Percentiles rank a stretch among this genome's conserved stretches.
Conservation (phyloP, 208 protist genomes). For the Trypanosoma cruzi region DNA sequence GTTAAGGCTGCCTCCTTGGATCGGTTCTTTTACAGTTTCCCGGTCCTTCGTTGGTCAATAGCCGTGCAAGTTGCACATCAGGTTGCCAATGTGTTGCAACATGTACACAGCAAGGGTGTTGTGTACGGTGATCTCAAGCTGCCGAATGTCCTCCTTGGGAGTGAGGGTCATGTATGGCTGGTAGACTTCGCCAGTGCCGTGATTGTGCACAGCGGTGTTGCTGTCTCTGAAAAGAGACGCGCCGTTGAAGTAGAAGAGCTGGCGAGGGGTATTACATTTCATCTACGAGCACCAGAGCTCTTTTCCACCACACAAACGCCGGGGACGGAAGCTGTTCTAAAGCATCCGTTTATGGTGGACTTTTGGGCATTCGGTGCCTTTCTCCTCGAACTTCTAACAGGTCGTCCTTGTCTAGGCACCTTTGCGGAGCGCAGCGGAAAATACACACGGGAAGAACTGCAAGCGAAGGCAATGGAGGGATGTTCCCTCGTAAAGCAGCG, state of each 20-base stretch:
- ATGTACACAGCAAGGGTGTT: constrained; percentile 34
- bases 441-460: constrained; percentile 9
- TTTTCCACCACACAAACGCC: not conserved
- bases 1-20: constrained; percentile 32
- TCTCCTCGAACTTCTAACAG: constrained; percentile 34
- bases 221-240: not conserved
- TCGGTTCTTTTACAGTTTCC: constrained; percentile 34
- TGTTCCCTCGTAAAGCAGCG: constrained; percentile 12
- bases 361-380: constrained; percentile 46
- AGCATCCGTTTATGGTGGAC: constrained; percentile 33
- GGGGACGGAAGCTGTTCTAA: not conserved
- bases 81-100: constrained; percentile 24
- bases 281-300: constrained; percentile 38
- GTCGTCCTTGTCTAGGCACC: constrained; percentile 14
- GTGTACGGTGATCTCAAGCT: constrained; percentile 51
- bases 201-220: not conserved
- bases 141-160: constrained; percentile 37
- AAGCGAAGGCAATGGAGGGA: constrained; percentile 12
- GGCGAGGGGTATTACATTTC: constrained; percentile 26
- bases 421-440: constrained; percentile 16
- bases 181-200: constrained; percentile 39
- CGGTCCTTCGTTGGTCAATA: constrained; percentile 28
- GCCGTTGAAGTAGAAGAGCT: not conserved
- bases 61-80: constrained; percentile 20
- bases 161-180: constrained; percentile 34